Percentiles rank a stretch among this genome's conserved stretches.
Conservation (phyloP, 805 yeast species). For the Metschnikowia noctiluminum region DNA sequence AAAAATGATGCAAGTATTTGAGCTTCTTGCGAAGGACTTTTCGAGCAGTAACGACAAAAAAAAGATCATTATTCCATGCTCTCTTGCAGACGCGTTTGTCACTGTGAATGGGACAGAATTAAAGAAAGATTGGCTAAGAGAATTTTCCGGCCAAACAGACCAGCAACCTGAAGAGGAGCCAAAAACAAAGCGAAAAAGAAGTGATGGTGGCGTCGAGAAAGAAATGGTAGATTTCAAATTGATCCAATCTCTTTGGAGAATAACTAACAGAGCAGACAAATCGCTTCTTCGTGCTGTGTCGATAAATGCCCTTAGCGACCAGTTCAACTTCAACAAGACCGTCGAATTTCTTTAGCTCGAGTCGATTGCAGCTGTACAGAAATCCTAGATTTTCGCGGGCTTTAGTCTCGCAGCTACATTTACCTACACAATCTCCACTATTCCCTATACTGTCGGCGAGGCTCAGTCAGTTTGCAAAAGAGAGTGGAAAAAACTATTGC, state of each 20-base stretch:
- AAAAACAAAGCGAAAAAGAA: constrained; percentile 3
- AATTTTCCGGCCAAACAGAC: constrained; percentile 19
- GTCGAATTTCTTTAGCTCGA: constrained; percentile 16
- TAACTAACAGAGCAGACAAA: constrained; percentile 23
- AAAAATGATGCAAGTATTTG: constrained; percentile 25
- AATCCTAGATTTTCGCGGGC: neutral
- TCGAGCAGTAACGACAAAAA: constrained; percentile 18
- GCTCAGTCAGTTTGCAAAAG: no score
- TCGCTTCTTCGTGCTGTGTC: constrained; percentile 28
- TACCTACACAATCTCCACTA: no score
- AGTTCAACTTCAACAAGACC: constrained; percentile 16
- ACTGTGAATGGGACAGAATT: constrained; percentile 34
- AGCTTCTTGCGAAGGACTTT: constrained; percentile 19
- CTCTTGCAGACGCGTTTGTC: constrained; percentile 27
- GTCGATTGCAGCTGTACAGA: no score
- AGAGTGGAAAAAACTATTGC: no score
- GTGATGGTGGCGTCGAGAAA: constrained; percentile 20
- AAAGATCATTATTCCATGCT: constrained; percentile 23
- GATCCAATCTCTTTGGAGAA: constrained; percentile 42
- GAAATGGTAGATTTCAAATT: constrained; percentile 44
- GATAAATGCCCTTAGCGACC: constrained; percentile 30
- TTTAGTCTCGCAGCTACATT: neutral
- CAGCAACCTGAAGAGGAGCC: constrained; percentile 7
- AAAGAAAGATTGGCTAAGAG: constrained; percentile 33
- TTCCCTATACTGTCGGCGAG: no score